Base-by-base conservation (phyloP, 2,329 filamentous ascomycete genomes). In the Mariannaea sp. region DNA sequence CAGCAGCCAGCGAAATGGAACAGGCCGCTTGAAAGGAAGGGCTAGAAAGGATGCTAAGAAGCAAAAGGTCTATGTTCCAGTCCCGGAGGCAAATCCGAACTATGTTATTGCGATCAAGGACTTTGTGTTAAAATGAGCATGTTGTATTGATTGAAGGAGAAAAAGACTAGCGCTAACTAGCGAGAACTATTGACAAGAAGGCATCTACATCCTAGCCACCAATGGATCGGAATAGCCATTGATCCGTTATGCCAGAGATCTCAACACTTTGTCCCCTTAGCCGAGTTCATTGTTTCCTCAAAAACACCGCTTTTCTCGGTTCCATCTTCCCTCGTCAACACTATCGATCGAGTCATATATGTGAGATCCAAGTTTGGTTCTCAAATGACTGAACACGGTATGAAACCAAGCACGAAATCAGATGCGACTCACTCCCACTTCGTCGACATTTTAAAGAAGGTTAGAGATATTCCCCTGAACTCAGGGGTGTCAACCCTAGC, bases 301-400 rank as follows among this genome's bases (percentile, higher is more conserved):
- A 16, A n/a, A 2, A 47, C 49, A 5, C 62, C 65, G 1, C 16
- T 58, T 4, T 38, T 70, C 1, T 38, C 62, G 1, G 62, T 76
- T 0, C 71, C 74, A 0, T 14, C 17, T 0, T 57, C 61, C 5
- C 65, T 78, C 24, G 46, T 54, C 1, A 47, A 47, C 4, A 70
- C 72, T 0, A 56, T 79, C 3, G 57, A 71, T 22, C 68, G 71
- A 1, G 65, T 73, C n/a, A 78, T 78, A 26, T n/a, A 53, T 7
- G 45, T 67, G 3, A 68, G 74, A 8, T 57, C 65, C 17, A 55
- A 55, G 1, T 75, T 74, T 35, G 55, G 61, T 1, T 13, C 16
- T 0, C 51, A 59, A 8, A 36, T 71, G 7, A 47, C 32, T 4
- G 17, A 64, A 5, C 44, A 63, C 35, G 57, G 57, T 5, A 49